These are phyloP conservation scores for Sporopachydermia cereana DNA, from an alignment of 1,139 yeast genomes.

Conservation along the genomic window DNA sequence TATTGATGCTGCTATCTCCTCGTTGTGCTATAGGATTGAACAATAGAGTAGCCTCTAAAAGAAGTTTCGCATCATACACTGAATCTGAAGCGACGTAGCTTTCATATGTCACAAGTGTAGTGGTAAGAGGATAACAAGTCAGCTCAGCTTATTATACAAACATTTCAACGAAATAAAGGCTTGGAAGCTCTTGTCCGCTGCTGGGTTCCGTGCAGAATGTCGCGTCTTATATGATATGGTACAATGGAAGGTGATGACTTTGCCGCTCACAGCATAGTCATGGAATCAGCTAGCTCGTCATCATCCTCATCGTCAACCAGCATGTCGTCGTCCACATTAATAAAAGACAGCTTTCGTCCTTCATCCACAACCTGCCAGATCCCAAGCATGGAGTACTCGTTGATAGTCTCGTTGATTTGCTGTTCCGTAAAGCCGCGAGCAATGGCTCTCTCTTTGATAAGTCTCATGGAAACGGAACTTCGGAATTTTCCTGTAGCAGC, in stretches of 20 bases:
- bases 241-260: not conserved
- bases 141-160: too few relatives aligned
- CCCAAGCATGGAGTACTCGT: constrained; percentile 59
- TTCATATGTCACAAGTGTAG: too few relatives aligned
- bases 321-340: constrained; percentile 18
- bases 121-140: too few relatives aligned
- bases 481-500: constrained; percentile 31
- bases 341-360: constrained; percentile 35
- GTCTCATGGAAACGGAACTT: constrained; percentile 41
- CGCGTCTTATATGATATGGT: not conserved
- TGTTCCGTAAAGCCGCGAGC: constrained; percentile 78
- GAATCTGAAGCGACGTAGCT: too few relatives aligned
- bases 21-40: too few relatives aligned
- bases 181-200: too few relatives aligned
- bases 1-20: too few relatives aligned
- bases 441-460: constrained; percentile 55
- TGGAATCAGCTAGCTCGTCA: not conserved
- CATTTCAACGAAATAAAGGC: too few relatives aligned
- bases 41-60: too few relatives aligned
- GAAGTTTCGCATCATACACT: too few relatives aligned
- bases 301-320: constrained; percentile 8
- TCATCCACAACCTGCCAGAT: constrained; percentile 71
- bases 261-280: not conserved
- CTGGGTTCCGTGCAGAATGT: not conserved
- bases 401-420: constrained; percentile 65